A percentile compares a stretch with the other conserved stretches of the same genome.
Conservation (phyloP, 2,329 filamentous ascomycete genomes). For the Plectosphaerella sp. region DNA sequence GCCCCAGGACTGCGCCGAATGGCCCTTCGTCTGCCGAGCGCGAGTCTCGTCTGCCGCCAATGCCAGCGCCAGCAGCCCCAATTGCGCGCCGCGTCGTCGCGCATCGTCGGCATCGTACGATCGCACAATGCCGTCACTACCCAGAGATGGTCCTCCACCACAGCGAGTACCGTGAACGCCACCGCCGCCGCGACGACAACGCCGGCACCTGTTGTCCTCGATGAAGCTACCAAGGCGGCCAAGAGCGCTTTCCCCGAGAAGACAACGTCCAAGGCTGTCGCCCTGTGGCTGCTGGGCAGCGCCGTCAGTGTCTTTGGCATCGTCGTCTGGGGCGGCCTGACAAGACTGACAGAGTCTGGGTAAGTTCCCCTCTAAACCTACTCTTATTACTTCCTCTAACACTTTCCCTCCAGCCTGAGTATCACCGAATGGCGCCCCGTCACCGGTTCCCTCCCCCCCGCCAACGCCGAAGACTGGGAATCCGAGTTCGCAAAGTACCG, state of each 20-base stretch:
- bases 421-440: slow-evolving; percentile 99
- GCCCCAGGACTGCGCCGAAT: slow-evolving; percentile 36
- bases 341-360: slow-evolving; percentile 93
- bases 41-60: slow-evolving; percentile 44
- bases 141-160: neutral
- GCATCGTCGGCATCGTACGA: slow-evolving; percentile 33
- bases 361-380: slow-evolving; percentile 34
- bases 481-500: slow-evolving; percentile 91
- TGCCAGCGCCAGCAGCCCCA: slow-evolving; percentile 30
- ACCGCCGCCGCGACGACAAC: slow-evolving; percentile 1
- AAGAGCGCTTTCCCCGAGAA: slow-evolving; percentile 51
- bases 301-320: slow-evolving; percentile 95
- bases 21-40: slow-evolving; percentile 30
- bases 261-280: slow-evolving; percentile 70
- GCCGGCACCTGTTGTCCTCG: slow-evolving; percentile 1
- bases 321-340: slow-evolving; percentile 90
- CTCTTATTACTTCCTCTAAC: neutral
- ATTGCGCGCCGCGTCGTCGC: slow-evolving; percentile 28
- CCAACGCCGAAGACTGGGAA: slow-evolving; percentile 78
- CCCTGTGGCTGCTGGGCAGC: slow-evolving; percentile 88
- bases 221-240: slow-evolving; percentile 10
- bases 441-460: slow-evolving; percentile 83
- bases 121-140: slow-evolving; percentile 28
- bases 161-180: slow-evolving; percentile 13
- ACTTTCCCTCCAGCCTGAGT: slow-evolving; percentile 50